These are phyloP conservation scores for Tolypocladium pustulatum DNA, from an alignment of 2,329 filamentous ascomycete species.

Conservation along the genomic window DNA sequence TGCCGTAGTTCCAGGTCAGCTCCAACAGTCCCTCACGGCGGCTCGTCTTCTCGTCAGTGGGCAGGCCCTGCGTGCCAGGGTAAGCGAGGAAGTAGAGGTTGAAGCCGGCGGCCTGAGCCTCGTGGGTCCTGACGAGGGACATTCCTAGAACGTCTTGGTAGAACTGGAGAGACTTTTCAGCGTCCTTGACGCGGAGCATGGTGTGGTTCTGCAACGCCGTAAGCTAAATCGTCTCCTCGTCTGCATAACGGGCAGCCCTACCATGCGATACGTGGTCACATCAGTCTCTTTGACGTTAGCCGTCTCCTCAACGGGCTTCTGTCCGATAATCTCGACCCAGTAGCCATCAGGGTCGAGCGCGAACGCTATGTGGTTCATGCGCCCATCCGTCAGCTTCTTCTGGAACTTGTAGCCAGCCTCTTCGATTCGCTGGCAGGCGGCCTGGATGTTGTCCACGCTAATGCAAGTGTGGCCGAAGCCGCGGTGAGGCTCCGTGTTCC, in stretches of 20 bases:
- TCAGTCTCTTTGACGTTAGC: slow-evolving; percentile 66
- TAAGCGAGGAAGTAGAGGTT: slow-evolving; percentile 93
- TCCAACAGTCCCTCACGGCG: slow-evolving; percentile 78
- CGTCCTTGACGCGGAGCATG: slow-evolving; percentile 89
- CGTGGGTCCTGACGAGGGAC: slow-evolving; percentile 63
- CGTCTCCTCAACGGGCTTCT: slow-evolving; percentile 60
- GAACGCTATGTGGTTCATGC: slow-evolving; percentile 83
- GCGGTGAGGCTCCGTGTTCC: slow-evolving; percentile 79
- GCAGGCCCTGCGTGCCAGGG: slow-evolving; percentile 41
- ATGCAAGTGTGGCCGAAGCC: slow-evolving; percentile 84
- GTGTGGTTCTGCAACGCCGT: slow-evolving; percentile 57
- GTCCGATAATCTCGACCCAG: slow-evolving; percentile 75
- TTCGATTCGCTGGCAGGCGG: slow-evolving; percentile 79
- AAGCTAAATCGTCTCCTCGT: not conserved
- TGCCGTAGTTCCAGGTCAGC: slow-evolving; percentile 75
- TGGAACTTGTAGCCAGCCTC: slow-evolving; percentile 88
- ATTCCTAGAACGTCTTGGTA: slow-evolving; percentile 86
- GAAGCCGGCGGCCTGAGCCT: slow-evolving; percentile 63
- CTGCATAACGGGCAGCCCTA: slow-evolving; percentile 14
- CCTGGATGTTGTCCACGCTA: slow-evolving; percentile 74
- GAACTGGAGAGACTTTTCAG: slow-evolving; percentile 62
- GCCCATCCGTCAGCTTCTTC: slow-evolving; percentile 84
- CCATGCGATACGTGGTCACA: slow-evolving; percentile 62
- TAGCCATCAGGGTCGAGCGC: slow-evolving; percentile 80
- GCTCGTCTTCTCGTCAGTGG: slow-evolving; percentile 44